Percentiles rank a stretch among this genome's conserved stretches.
Conservation (phyloP, 1,139 yeast species). For the Entelexis sorbosivorans region DNA sequence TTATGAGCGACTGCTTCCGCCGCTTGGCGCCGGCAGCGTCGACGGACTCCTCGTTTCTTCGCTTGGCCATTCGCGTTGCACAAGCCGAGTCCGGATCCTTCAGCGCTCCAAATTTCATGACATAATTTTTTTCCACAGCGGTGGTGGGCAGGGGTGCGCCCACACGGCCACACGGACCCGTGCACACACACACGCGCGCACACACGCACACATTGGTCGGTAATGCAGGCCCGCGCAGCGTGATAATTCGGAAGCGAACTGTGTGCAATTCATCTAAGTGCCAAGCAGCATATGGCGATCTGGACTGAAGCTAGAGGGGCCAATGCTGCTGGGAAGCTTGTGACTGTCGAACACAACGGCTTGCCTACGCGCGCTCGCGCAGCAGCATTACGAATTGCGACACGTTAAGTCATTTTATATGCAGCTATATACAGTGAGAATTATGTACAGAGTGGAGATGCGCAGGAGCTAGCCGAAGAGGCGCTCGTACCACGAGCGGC, state of each 20-base stretch:
- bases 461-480: slow-evolving; percentile 8
- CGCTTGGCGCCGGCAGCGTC: slow-evolving; percentile 14
- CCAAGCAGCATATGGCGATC: too few species aligned
- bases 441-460: too few species aligned
- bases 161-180: not conserved
- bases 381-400: too few species aligned
- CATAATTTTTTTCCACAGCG: slow-evolving; percentile 16
- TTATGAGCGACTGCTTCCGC: slow-evolving; percentile 18
- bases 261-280: too few species aligned
- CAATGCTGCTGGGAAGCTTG: too few species aligned
- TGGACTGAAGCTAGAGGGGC: too few species aligned
- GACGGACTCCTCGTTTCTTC: slow-evolving; percentile 13
- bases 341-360: too few species aligned
- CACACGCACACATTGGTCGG: too few species aligned
- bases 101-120: slow-evolving; percentile 7
- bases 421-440: not conserved
- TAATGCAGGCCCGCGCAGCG: too few species aligned
- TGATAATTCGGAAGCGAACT: too few species aligned
- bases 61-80: slow-evolving; percentile 14
- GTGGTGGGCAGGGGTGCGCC: slow-evolving; percentile 1
- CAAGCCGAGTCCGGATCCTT: not conserved
- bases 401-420: too few species aligned
- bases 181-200: not conserved
- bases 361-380: too few species aligned
- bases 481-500: slow-evolving; percentile 18